Evolutionary conservation across 345 rosid species (phyloP).

Genomic region (Brassica nigra): DNA sequence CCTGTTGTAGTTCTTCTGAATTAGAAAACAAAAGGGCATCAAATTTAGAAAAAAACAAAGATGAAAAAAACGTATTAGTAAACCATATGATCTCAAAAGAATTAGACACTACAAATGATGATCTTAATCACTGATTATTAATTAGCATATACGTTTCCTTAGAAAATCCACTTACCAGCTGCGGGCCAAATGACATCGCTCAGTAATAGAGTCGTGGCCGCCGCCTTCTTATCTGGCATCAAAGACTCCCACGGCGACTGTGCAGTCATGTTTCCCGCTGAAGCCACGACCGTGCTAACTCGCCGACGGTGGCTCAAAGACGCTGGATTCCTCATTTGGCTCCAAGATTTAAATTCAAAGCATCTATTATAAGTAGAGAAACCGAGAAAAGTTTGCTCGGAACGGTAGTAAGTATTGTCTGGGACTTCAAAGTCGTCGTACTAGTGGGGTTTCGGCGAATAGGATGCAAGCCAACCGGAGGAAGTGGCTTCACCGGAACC

Average conservation of each 20-base stretch:
- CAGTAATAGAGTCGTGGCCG: constrained; percentile 49
- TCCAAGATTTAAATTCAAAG: not conserved
- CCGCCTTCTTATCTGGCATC: constrained; percentile 62
- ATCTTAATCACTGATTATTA: not conserved
- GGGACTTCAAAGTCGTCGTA: not conserved
- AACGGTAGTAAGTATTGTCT: constrained; percentile 19
- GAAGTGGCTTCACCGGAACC: constrained; percentile 25
- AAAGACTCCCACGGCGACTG: constrained; percentile 69
- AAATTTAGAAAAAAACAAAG: constrained; percentile 1
- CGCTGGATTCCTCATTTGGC: not conserved
- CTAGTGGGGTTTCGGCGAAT: constrained; percentile 17
- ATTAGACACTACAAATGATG: not conserved
- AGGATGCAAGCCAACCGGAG: constrained; percentile 3
- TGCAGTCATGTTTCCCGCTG: constrained; percentile 49
- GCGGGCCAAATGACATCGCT: constrained; percentile 96
- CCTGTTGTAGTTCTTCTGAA: constrained; percentile 21
- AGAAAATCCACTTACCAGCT: constrained; percentile 54
- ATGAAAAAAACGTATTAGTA: not conserved
- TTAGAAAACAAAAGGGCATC: constrained; percentile 22
- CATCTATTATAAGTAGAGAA: not conserved
- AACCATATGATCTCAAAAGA: not conserved
- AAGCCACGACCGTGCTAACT: constrained; percentile 30
- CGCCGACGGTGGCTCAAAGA: constrained; percentile 1
- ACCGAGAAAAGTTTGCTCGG: constrained; percentile 11
- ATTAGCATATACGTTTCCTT: not conserved